Percentiles rank a stretch among this genome's conserved stretches.
phyloP scores from a whole-genome alignment of 2,329 filamentous ascomycete genomes.

The Hypoxylon sp. region DNA sequence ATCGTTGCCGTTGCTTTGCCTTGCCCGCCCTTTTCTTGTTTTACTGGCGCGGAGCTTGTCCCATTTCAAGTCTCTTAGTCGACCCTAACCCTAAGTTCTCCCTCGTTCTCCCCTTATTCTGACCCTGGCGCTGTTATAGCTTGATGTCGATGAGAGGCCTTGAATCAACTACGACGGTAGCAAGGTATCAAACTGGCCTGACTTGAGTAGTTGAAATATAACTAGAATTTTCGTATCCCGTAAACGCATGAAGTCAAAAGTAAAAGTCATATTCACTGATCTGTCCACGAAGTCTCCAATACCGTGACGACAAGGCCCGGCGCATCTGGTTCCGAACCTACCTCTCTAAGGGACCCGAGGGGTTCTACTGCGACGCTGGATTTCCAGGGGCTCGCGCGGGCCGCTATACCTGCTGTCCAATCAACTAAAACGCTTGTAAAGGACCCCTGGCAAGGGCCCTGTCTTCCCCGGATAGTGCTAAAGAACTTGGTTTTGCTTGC shows the following conservation, averaged over 20 bases:
- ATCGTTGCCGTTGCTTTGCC: too few species aligned
- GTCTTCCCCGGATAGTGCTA: conserved; percentile 24
- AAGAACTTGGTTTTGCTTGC: neutral
- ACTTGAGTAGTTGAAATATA: neutral
- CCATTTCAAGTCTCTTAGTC: conserved; percentile 13
- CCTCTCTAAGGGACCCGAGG: conserved; percentile 1
- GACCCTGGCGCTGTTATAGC: too few species aligned
- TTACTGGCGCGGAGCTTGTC: neutral
- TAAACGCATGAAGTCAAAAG: neutral
- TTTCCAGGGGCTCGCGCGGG: conserved; percentile 8
- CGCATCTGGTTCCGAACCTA: conserved; percentile 29
- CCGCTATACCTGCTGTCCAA: conserved; percentile 22
- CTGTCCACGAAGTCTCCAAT: conserved; percentile 19
- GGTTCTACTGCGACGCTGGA: conserved; percentile 9
- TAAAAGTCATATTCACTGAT: conserved; percentile 16
- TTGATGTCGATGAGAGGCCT: too few species aligned
- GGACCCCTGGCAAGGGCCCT: neutral
- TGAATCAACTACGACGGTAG: neutral
- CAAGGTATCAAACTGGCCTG: neutral
- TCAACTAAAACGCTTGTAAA: conserved; percentile 19
- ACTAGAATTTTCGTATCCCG: neutral
- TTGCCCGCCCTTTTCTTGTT: too few species aligned
- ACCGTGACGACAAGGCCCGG: too few species aligned
- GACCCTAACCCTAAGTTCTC: too few species aligned
- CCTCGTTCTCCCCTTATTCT: too few species aligned